Percentiles rank a stretch among this genome's conserved stretches.
These are phyloP conservation scores for Gamsiella multidivaricata DNA, from an alignment of 192 early-diverging fungal genomes.

Conservation along the genomic window DNA sequence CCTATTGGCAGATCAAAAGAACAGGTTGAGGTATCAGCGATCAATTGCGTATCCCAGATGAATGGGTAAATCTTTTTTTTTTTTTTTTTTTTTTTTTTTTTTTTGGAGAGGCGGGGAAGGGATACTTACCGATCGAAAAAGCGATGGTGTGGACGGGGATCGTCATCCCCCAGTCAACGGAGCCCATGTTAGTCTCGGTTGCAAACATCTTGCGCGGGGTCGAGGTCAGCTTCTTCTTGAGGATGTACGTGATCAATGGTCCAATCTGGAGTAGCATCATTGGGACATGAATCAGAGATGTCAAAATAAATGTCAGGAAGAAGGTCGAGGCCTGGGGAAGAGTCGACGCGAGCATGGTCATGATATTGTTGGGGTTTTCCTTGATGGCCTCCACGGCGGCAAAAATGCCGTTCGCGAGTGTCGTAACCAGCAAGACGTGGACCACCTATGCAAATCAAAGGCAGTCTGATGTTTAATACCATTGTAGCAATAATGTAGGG, in stretches of 20 bases:
- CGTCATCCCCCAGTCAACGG: conserved; percentile 64
- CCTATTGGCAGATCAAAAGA: conserved; percentile 61
- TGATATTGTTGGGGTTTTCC: conserved; percentile 61
- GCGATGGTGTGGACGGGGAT: conserved; percentile 75
- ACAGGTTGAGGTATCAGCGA: too few species aligned
- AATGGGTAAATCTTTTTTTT: background rate
- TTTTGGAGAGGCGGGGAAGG: too few species aligned
- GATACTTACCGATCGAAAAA: conserved; percentile 54
- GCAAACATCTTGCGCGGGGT: conserved; percentile 71
- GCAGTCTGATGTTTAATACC: background rate
- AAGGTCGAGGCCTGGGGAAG: conserved; percentile 82
- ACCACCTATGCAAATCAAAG: conserved; percentile 70
- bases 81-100: too few species aligned
- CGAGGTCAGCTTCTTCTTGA: conserved; percentile 61
- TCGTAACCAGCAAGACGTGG: conserved; percentile 80
- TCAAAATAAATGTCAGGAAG: conserved; percentile 86
- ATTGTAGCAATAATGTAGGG: too few species aligned
- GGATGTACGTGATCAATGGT: conserved; percentile 66
- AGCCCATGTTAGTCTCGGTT: conserved; percentile 55
- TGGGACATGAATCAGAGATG: conserved; percentile 70
- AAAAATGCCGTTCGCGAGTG: conserved; percentile 74
- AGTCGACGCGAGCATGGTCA: conserved; percentile 64
- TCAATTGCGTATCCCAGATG: too few species aligned
- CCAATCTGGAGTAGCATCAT: conserved; percentile 73
- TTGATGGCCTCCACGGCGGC: conserved; percentile 63